Evolutionary conservation across 192 early-diverging fungal species (phyloP).

Genomic region (Spizellomyces sp.): DNA sequence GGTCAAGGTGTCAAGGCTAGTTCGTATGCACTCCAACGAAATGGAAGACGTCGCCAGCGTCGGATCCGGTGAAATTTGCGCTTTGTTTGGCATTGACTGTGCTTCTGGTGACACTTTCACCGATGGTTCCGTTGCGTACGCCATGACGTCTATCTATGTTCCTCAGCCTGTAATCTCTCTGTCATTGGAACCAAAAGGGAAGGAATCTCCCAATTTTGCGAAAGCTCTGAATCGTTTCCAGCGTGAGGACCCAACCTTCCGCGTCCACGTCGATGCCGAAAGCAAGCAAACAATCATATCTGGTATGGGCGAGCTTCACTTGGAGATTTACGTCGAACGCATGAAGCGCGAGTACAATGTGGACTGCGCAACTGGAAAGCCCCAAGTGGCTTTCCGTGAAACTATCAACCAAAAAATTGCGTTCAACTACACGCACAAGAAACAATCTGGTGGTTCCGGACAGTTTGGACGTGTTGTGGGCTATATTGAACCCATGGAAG

Average conservation of each 20-base stretch:
- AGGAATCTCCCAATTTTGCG: conserved; percentile 77
- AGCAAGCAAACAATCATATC: conserved; percentile 88
- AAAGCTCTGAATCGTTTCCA: conserved; percentile 74
- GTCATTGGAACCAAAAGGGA: conserved; percentile 87
- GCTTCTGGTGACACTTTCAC: conserved; percentile 97
- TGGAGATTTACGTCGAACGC: conserved; percentile 98
- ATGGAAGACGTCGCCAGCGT: conserved; percentile 96
- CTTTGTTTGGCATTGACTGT: conserved; percentile 97
- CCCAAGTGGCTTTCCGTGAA: conserved; percentile 97
- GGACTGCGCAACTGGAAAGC: conserved; percentile 95
- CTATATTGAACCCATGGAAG: conserved; percentile 84
- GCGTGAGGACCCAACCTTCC: conserved; percentile 91
- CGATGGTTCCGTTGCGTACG: conserved; percentile 76
- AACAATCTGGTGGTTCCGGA: conserved; percentile 95
- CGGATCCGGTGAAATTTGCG: conserved; percentile 95
- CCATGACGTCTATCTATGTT: conserved; percentile 98
- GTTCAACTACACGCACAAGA: conserved; percentile 99
- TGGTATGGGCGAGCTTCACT: conserved; percentile 96
- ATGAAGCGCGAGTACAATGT: conserved; percentile 97
- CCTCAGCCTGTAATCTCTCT: conserved; percentile 97
- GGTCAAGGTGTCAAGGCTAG: conserved; percentile 93
- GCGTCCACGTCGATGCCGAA: conserved; percentile 78
- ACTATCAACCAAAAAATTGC: conserved; percentile 72
- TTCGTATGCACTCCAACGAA: conserved; percentile 98
- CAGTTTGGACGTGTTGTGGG: conserved; percentile 92